A percentile compares a stretch with the other conserved stretches of the same genome.
These are phyloP conservation scores for Trypethelium eluteriae DNA, from an alignment of 495 filamentous ascomycete genomes.

Conservation along the genomic window DNA sequence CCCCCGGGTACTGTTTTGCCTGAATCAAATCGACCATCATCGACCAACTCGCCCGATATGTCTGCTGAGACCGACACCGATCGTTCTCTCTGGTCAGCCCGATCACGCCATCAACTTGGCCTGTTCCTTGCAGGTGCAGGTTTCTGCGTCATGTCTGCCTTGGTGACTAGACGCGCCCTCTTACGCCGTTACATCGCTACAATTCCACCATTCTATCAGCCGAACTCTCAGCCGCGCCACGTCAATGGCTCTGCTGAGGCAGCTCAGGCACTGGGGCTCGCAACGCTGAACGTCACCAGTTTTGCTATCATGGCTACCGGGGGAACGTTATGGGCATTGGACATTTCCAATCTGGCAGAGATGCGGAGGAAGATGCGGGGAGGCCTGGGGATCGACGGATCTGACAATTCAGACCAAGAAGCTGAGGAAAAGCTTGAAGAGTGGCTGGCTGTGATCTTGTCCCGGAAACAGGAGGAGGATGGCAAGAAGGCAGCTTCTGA, in stretches of 20 bases:
- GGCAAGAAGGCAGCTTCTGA: not conserved
- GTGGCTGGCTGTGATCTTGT: slow-evolving; percentile 58
- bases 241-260: slow-evolving; percentile 55
- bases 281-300: slow-evolving; percentile 69
- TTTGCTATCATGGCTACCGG: slow-evolving; percentile 62
- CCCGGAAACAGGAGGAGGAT: slow-evolving; percentile 44
- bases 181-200: slow-evolving; percentile 45
- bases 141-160: slow-evolving; percentile 61
- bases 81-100: slow-evolving; percentile 30
- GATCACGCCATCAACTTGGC: slow-evolving; percentile 45
- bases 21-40: not conserved
- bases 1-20: not conserved
- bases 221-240: slow-evolving; percentile 28
- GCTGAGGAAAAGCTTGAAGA: slow-evolving; percentile 56
- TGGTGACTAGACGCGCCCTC: slow-evolving; percentile 64
- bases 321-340: slow-evolving; percentile 59
- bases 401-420: slow-evolving; percentile 45
- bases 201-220: slow-evolving; percentile 60
- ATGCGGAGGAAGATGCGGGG: slow-evolving; percentile 48
- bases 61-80: not conserved
- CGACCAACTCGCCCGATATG: not conserved
- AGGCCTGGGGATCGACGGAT: slow-evolving; percentile 41
- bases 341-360: slow-evolving; percentile 65
- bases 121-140: slow-evolving; percentile 64
- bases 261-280: slow-evolving; percentile 70